Conservation (phyloP, 495 filamentous ascomycete species). For the Choiromyces venosus region DNA sequence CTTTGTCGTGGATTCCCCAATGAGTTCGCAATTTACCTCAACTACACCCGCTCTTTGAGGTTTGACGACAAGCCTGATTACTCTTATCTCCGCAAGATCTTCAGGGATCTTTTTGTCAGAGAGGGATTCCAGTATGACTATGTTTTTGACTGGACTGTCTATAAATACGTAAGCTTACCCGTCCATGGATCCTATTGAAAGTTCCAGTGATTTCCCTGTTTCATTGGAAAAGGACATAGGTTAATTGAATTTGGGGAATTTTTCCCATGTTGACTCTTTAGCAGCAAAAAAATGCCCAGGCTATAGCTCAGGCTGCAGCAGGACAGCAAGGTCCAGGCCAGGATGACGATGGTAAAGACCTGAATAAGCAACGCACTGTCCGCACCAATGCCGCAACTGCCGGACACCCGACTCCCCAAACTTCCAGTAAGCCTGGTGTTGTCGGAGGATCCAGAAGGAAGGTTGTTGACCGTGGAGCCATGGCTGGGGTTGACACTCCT, state of each 20-base stretch:
- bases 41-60: conserved; percentile 97
- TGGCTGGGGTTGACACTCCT: conserved; percentile 62
- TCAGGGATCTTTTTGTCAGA: conserved; percentile 98
- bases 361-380: conserved; percentile 61
- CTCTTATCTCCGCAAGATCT: conserved; percentile 99
- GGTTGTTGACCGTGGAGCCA: conserved; percentile 64
- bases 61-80: conserved; percentile 99
- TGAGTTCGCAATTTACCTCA: conserved; percentile 98
- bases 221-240: conserved; percentile 12
- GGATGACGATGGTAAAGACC: conserved; percentile 58
- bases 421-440: conserved; percentile 62
- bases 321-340: conserved; percentile 57
- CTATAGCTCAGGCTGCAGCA: conserved; percentile 70
- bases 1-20: conserved; percentile 99
- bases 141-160: conserved; percentile 99
- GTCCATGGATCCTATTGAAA: background rate
- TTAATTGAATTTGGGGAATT: conserved; percentile 28
- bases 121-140: conserved; percentile 99
- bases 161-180: conserved; percentile 67
- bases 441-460: conserved; percentile 78
- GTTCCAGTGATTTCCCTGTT: background rate
- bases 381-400: conserved; percentile 57
- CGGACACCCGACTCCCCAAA: conserved; percentile 56
- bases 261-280: conserved; percentile 29
- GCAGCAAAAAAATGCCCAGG: conserved; percentile 89